Conservation (phyloP, 129 eudicot genomes). For the Smallanthus sonchifolius region DNA sequence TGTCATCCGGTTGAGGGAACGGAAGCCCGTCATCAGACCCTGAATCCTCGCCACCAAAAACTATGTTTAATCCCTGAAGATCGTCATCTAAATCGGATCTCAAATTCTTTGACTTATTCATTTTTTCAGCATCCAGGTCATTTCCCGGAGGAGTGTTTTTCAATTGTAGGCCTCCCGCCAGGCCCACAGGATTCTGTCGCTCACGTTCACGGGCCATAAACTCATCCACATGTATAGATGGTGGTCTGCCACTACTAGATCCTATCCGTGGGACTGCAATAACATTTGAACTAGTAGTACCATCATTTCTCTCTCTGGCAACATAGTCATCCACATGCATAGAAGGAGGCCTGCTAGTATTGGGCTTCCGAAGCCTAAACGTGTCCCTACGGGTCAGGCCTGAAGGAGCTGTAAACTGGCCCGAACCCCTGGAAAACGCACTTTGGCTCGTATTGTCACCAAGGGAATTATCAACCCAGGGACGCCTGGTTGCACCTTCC, state of each 20-base stretch:
- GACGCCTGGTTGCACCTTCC: constrained; percentile 56
- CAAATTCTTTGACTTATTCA: constrained; percentile 38
- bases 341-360: constrained; percentile 98
- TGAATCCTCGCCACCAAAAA: constrained; percentile 85
- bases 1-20: constrained; percentile 91
- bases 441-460: constrained; percentile 47
- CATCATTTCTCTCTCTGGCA: constrained; percentile 94
- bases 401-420: constrained; percentile 43
- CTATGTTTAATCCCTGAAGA: constrained; percentile 93
- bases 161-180: constrained; percentile 34
- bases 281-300: constrained; percentile 66
- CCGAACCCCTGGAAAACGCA: constrained; percentile 56
- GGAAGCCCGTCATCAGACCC: constrained; percentile 86
- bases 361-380: constrained; percentile 92
- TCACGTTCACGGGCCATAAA: constrained; percentile 96
- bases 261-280: constrained; percentile 80
- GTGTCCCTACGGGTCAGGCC: constrained; percentile 88
- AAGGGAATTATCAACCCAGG: constrained; percentile 50
- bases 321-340: constrained; percentile 99
- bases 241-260: constrained; percentile 89
- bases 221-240: constrained; percentile 95
- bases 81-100: constrained; percentile 67
- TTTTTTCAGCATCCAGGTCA: constrained; percentile 42
- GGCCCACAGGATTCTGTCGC: constrained; percentile 63
- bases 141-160: constrained; percentile 42